A percentile compares a stretch with the other conserved stretches of the same genome.
Evolutionary conservation across 352 stramenopile genomes (phyloP).

Genomic region (Peronospora tabacina): DNA sequence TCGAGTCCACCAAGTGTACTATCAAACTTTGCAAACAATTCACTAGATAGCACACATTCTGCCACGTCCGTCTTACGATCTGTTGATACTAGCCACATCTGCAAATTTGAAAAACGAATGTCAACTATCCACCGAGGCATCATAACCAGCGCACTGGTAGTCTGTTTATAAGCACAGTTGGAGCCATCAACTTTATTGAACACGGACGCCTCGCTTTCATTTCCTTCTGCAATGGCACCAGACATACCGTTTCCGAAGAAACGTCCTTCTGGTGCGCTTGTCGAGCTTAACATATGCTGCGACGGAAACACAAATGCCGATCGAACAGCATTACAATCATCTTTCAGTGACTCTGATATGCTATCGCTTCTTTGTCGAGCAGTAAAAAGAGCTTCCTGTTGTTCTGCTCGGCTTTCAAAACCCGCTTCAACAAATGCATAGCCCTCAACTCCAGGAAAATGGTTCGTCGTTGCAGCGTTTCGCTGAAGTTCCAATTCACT

Average conservation of each 20-base stretch:
- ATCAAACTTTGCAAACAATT: constrained; percentile 26
- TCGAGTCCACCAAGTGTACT: constrained; percentile 11
- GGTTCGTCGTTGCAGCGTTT: constrained; percentile 28
- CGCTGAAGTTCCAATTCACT: constrained; percentile 37
- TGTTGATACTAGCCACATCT: constrained; percentile 62
- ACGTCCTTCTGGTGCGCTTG: constrained; percentile 26
- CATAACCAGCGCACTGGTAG: constrained; percentile 5
- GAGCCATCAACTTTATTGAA: constrained; percentile 6
- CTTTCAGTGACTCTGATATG: constrained; percentile 44
- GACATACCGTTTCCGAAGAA: constrained; percentile 21
- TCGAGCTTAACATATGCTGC: constrained; percentile 34
- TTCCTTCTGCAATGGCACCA: constrained; percentile 27
- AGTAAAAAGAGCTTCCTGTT: constrained; percentile 25
- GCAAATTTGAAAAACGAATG: constrained; percentile 38
- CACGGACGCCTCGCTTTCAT: constrained; percentile 10
- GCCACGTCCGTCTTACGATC: constrained; percentile 48
- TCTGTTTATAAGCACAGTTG: background rate
- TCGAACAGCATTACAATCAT: constrained; percentile 29
- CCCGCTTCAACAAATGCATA: constrained; percentile 26
- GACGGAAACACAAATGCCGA: constrained; percentile 38
- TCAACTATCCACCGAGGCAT: constrained; percentile 37
- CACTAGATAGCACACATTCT: constrained; percentile 44
- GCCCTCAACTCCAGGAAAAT: constrained; percentile 18
- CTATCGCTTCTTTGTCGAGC: constrained; percentile 43
- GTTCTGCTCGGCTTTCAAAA: constrained; percentile 18